A percentile compares a stretch with the other conserved stretches of the same genome.
phyloP scores from a whole-genome alignment of 768 basidiomycete species.

The Boletus edulis region DNA sequence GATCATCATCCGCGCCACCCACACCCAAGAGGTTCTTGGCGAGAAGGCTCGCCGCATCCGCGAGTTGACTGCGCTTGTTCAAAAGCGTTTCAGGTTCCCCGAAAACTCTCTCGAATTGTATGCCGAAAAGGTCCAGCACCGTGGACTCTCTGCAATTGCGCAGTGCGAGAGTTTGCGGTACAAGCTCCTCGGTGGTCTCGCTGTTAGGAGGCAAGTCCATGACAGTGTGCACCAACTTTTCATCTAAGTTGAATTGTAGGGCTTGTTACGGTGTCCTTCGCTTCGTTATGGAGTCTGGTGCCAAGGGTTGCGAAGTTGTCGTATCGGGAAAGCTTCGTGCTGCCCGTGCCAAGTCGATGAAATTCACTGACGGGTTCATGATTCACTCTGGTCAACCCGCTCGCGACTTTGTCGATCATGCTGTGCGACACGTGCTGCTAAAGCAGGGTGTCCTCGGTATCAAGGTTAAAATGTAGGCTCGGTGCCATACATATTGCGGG shows the following conservation, averaged over 20 bases:
- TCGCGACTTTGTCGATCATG: slow-evolving; percentile 94
- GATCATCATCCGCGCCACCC: slow-evolving; percentile 99
- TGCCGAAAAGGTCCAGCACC: slow-evolving; percentile 98
- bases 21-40: slow-evolving; percentile 98
- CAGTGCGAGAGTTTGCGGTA: slow-evolving; percentile 98
- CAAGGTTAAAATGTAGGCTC: slow-evolving; percentile 95
- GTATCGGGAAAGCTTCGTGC: slow-evolving; percentile 99
- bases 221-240: background rate
- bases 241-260: slow-evolving; percentile 36
- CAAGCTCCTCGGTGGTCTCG: slow-evolving; percentile 99
- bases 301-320: slow-evolving; percentile 99
- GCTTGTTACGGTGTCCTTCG: slow-evolving; percentile 99
- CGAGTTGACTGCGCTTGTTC: slow-evolving; percentile 96
- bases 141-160: slow-evolving; percentile 96
- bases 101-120: slow-evolving; percentile 98
- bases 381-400: slow-evolving; percentile 98
- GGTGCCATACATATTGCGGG: background rate
- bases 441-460: slow-evolving; percentile 99
- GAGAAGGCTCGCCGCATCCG: slow-evolving; percentile 99
- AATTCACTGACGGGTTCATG: slow-evolving; percentile 99
- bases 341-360: slow-evolving; percentile 99
- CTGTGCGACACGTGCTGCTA: slow-evolving; percentile 96
- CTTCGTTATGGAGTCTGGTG: slow-evolving; percentile 99
- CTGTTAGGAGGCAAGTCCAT: slow-evolving; percentile 83
- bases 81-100: slow-evolving; percentile 99